phyloP scores from a whole-genome alignment of 495 filamentous ascomycete species.

The Aspergillus steynii region DNA sequence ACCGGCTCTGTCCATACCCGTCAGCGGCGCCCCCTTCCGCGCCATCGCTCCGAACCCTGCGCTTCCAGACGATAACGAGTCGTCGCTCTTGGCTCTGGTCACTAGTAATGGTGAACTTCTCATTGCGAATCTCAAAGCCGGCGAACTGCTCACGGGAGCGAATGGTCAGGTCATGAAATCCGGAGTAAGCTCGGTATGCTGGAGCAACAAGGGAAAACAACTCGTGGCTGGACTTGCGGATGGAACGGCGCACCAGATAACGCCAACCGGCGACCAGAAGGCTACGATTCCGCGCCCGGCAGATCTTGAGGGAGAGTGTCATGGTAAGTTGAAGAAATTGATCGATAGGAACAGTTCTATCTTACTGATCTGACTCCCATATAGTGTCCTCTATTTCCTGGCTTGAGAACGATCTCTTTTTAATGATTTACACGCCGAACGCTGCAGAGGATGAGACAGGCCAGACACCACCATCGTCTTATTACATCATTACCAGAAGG shows the following conservation, averaged over 20 bases:
- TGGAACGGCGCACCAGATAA: constrained; percentile 81
- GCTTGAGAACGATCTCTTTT: constrained; percentile 86
- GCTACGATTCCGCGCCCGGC: constrained; percentile 78
- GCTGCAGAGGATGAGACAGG: constrained; percentile 54
- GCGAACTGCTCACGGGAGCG: constrained; percentile 56
- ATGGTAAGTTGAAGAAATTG: constrained; percentile 50
- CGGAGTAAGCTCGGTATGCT: constrained; percentile 81
- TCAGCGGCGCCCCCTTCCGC: constrained; percentile 71
- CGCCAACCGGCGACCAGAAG: constrained; percentile 71
- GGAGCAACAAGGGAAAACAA: constrained; percentile 93
- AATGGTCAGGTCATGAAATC: constrained; percentile 68
- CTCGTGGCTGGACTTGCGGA: constrained; percentile 84
- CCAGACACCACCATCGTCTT: constrained; percentile 57
- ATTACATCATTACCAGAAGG: constrained; percentile 73
- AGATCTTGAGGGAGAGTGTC: constrained; percentile 61
- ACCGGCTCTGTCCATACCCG: constrained; percentile 69
- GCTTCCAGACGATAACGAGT: constrained; percentile 44
- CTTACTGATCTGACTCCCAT: constrained; percentile 18
- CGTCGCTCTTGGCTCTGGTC: constrained; percentile 69
- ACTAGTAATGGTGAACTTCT: constrained; percentile 77
- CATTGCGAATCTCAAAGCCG: constrained; percentile 75
- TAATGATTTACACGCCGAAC: constrained; percentile 71
- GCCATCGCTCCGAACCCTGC: constrained; percentile 80
- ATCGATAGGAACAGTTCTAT: not conserved
- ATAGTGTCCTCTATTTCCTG: constrained; percentile 82